Evolutionary conservation across 306 rosid genomes (phyloP), one percentile per base, ranked within the genome.

Genomic region (Quillaja saponaria): DNA sequence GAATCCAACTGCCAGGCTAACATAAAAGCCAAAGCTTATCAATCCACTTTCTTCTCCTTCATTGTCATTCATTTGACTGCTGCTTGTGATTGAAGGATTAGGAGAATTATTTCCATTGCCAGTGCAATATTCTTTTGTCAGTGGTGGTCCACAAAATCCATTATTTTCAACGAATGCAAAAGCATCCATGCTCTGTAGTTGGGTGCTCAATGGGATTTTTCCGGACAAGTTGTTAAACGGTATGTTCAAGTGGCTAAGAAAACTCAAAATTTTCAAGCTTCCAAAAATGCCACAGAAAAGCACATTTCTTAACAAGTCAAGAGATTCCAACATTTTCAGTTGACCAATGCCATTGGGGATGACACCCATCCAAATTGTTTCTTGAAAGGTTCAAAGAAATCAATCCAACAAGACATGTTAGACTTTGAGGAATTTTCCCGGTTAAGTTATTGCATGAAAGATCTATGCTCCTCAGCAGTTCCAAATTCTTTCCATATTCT

Each of bases 381-480:
- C 19, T 3, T 4, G 74, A 69, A 21, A 69, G 39, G 33, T 69
- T 69, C 67, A 69, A 50, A 13, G 67, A 62, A 0, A 10, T 31
- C 5, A 69, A 49, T 19, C 20, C 60, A 14, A 17, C 8, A 18
- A 69, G 67, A 37, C 11, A 34, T 51, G 59, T 49, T 11, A 58
- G 12, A 50, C 35, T 52, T n/a, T 14, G 31, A 7, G 61, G 74
- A 49, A 69, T 69, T 0, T 28, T 39, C 6, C 74, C 74, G 0
- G 7, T 20, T 13, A 69, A n/a, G 34, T 49, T 34, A 44, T 69
- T 69, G n/a, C 34, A 7, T 4, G 67, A 69, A 18, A 69, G 34
- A 40, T 69, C 74, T 57, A 69, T 69, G 67, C 41, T 47, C 21
- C 38, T 58, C 13, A 58, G 66, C 8, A 58, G 34, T 12, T 37